Evolutionary conservation across 202 grass and related monocot species (phyloP), one percentile per base, ranked within the genome.

Genomic region (Zoysia matrella): DNA sequence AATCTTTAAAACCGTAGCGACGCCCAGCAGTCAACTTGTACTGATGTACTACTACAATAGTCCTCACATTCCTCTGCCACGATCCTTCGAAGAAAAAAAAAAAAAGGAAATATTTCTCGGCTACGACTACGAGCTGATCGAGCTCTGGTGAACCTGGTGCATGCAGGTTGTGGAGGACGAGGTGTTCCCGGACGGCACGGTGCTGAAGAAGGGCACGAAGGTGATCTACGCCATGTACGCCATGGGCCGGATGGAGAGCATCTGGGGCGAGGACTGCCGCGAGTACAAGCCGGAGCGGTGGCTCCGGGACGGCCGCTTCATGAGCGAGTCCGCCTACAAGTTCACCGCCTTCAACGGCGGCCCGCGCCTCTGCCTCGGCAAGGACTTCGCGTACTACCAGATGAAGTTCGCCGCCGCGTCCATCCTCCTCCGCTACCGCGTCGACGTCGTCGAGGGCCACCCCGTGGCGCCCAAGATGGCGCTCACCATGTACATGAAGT

Each of bases 331-430:
- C 0, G 93, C 91, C 60, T 99, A 99, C 82, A 99, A 92, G 82
- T 99, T 99, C 83, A 87, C 96, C 54, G 96, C 96, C 60, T 99
- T 99, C 84, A 99, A 99, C 4, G 96, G 93, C 55, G 96, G 96
- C 0, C 96, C 96, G 0, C 87, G 96, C 43, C 93, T 99, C 7
- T 96, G 96, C 87, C 84, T 99, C 52, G 96, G 96, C 50, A 96
- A 99, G 90, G 96, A 99, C 80, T 99, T 96, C 61, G 96, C 96
- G 41, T 99, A 99, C 89, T 96, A 99, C 89, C 96, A 99, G 84
- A 99, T 99, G 96, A 99, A 99, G 79, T 99, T 96, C 45, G 91
- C 89, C 40, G 96, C 96, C 0, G 82, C 96, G 7, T 86, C 96
- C 82, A 88, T 99, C 64, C 89, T 99, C 69, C 84, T 5, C 74